phyloP scores from a whole-genome alignment of 2,329 filamentous ascomycete species.

The Sporothrix inflata region DNA sequence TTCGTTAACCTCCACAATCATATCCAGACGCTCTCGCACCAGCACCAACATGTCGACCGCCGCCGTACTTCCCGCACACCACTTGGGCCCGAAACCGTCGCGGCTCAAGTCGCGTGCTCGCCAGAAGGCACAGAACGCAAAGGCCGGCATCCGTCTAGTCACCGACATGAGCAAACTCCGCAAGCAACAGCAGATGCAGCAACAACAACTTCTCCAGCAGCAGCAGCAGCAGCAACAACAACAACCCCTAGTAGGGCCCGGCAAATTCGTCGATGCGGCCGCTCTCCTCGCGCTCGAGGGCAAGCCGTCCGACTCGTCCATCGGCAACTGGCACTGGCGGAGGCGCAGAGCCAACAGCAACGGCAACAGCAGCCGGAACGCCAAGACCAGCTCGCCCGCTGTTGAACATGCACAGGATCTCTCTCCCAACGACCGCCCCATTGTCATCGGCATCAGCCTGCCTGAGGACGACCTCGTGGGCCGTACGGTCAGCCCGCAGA shows the following conservation, averaged over 20 bases:
- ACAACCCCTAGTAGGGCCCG: slow-evolving; percentile 39
- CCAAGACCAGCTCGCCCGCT: slow-evolving; percentile 32
- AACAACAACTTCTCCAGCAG: slow-evolving; percentile 36
- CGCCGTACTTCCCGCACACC: neutral
- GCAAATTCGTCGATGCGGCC: slow-evolving; percentile 61
- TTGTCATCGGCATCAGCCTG: slow-evolving; percentile 71
- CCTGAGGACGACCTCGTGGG: slow-evolving; percentile 55
- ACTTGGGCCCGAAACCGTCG: slow-evolving; percentile 47
- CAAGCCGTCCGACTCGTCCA: slow-evolving; percentile 55
- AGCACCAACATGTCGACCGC: neutral
- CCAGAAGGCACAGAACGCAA: slow-evolving; percentile 63
- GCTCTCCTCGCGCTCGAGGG: slow-evolving; percentile 64
- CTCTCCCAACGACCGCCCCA: slow-evolving; percentile 70
- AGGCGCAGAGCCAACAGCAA: slow-evolving; percentile 46
- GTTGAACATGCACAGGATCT: slow-evolving; percentile 50
- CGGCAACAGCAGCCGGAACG: slow-evolving; percentile 12
- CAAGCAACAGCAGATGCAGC: slow-evolving; percentile 45
- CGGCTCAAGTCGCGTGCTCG: slow-evolving; percentile 62
- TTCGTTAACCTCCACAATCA: neutral
- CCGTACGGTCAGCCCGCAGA: slow-evolving; percentile 57
- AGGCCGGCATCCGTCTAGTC: slow-evolving; percentile 68
- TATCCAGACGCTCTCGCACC: neutral
- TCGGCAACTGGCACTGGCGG: slow-evolving; percentile 63
- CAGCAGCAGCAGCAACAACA: slow-evolving; percentile 40
- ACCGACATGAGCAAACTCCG: slow-evolving; percentile 66